phyloP scores from a whole-genome alignment of 2,329 filamentous ascomycete genomes.

The Talaromyces verruculosus region DNA sequence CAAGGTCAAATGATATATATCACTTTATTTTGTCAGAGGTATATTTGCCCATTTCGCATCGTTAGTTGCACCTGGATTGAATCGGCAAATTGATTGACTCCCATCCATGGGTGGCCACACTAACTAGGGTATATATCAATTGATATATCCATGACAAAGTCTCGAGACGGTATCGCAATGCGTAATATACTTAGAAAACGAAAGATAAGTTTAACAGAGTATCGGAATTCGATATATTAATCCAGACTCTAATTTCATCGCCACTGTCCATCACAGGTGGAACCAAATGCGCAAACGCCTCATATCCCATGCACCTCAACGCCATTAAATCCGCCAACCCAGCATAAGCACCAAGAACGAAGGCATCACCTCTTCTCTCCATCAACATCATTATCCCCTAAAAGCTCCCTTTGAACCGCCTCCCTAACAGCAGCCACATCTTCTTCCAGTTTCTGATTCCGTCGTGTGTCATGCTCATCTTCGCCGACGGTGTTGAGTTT shows the following conservation, averaged over 20 bases:
- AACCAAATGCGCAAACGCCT: neutral
- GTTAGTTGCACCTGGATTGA: neutral
- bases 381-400: neutral
- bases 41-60: neutral
- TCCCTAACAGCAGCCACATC: slow-evolving; percentile 50
- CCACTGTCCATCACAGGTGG: neutral
- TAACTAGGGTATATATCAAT: neutral
- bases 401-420: slow-evolving; percentile 39
- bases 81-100: neutral
- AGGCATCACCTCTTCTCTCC: neutral
- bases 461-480: slow-evolving; percentile 41
- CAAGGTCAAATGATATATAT: neutral
- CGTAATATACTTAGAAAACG: too few species aligned
- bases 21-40: neutral
- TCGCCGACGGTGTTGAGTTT: slow-evolving; percentile 59
- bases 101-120: too few species aligned
- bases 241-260: neutral
- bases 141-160: neutral
- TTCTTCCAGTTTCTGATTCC: slow-evolving; percentile 48
- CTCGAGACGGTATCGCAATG: too few species aligned
- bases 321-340: neutral
- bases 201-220: too few species aligned
- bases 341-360: neutral
- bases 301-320: neutral
- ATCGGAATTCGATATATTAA: neutral